Evolutionary conservation across 768 basidiomycete species (phyloP), one percentile per base, ranked within the genome.

Genomic region (Antrodiella citrinella): DNA sequence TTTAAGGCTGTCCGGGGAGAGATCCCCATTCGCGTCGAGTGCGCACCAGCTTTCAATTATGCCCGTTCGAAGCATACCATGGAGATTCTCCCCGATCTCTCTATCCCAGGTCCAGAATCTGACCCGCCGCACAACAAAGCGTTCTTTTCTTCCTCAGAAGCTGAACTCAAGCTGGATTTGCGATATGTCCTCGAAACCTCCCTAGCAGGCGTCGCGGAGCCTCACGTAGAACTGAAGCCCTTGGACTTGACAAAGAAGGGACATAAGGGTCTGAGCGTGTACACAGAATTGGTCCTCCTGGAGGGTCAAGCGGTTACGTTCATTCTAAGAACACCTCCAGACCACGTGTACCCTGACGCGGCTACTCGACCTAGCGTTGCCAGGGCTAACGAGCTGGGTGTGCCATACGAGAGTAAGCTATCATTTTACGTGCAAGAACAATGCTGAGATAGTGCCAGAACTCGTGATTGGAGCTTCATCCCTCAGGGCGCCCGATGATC

Each of bases 31-130:
- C 74, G 80, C 51, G 76, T 97, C 66, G 90, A 98, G 69, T 93
- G 91, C 59, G 91, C 91, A 0, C 95, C 95, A 0, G 95, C 93
- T 0, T 99, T 99, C 80, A 85, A 96, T 66, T 99, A 99, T 59
- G 93, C 91, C 0, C 76, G 86, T 11, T 76, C 82, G 44, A 45
- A 72, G 2, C 95, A 98, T 65, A 77, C 72, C 5, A 86, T 86
- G 1, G 63, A 72, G 23, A 71, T 81, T 56, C 55, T 81, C 48
- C 60, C 69, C 15, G 80, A 84, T 59, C 57, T 73, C 59, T 69
- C 76, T 44, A 44, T 72, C 66, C 57, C 67, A 23, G 50, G 54
- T 42, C 18, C 35, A 38, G 39, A 52, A 15, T 47, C 51, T 26
- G 41, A 52, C 50, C 48, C 57, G 38, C n/a, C 59, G 4, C 80